Evolutionary conservation across 2,329 filamentous ascomycete species (phyloP), one percentile per base, ranked within the genome.

Genomic region (Fusarium brevicatenulatum): DNA sequence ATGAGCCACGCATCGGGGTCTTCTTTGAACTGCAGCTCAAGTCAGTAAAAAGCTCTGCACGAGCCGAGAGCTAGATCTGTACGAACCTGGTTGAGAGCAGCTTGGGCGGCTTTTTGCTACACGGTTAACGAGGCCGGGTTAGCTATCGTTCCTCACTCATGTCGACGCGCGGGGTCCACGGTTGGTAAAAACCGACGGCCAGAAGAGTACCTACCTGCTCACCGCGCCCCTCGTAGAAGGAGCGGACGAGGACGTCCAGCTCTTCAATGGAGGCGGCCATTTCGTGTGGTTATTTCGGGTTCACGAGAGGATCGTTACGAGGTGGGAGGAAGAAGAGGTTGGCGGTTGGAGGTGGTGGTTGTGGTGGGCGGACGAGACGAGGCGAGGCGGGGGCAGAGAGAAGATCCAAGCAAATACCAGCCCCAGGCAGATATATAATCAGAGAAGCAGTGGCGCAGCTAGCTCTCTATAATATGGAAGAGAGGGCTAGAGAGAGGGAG

Each of bases 1-100:
- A 98, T 90, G 75, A 98, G 90, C 96, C 96, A 99, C 68, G 96
- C 92, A 86, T 99, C 96, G 66, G 95, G 95, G 80, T 98, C 97
- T 86, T 98, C 96, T 84, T 98, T 98, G 89, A 99, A 99, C 94
- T 98, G 71, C 49, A 68, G 72, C 25, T 40, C 53, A 60, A 60
- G 70, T 75, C 50, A 79, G 77, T 55, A 44, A 58, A 65, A 57
- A 36, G 28, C 44, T 44, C 12, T 42, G 13, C 23, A 36, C 7
- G 4, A 21, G 19, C 19, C n/a, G 15, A 9, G 37, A 49, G 56
- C 28, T 55, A 32, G 30, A 74, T 71, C 44, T 72, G 71, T 62
- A 79, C 89, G 82, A 89, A 95, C 94, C 90, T 97, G 94, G 85
- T 97, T 98, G 81, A 98, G 86, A 69, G 94, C 92, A 81, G 94